Evolutionary conservation across 257 asterid genomes (phyloP), one percentile per base, ranked within the genome.

Genomic region (Rubia yunnanensis): DNA sequence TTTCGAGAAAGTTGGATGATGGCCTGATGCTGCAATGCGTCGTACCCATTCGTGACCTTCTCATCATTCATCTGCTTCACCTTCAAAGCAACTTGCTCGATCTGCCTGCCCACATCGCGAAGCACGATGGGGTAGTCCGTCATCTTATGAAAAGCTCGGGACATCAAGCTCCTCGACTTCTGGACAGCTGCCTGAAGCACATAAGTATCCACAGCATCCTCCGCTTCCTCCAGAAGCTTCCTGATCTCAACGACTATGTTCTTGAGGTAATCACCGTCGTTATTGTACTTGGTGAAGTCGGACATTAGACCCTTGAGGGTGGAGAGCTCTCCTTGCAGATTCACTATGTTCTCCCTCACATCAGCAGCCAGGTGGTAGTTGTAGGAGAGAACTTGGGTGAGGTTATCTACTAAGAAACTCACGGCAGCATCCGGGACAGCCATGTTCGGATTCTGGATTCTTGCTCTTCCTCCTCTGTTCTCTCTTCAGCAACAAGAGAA

Each of bases 31-130:
- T 68, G 66, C 23, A 73, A 66, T 14, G 70, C 79, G 56, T 80
- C 87, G 46, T 75, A 79, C 0, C 81, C 85, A 46, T 63, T 75
- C 76, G 1, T 15, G 0, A 11, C 58, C 38, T 78, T 80, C 9
- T 69, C 58, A 26, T 77, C 84, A 5, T 76, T 74, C 64, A 80
- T 80, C 30, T 68, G 76, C 73, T 72, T 80, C n/a, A 82, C 83
- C 62, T 64, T 76, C 0, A 1, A 63, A 27, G 83, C 38, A 0
- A 85, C 77, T 10, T 0, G 10, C 65, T 67, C 70, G 20, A 85
- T 85, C 35, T 66, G 67, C 30, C 7, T 64, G 5, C 54, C 88
- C 23, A 80, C 70, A 4, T 6, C 31, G 1, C 84, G 79, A 26
- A 85, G 78, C 56, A 24, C 35, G 18, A 10, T 56, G 36, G 61